A percentile compares a stretch with the other conserved stretches of the same genome.
Evolutionary conservation across 2,329 filamentous ascomycete species (phyloP).

Genomic region (Cercospora sesami): DNA sequence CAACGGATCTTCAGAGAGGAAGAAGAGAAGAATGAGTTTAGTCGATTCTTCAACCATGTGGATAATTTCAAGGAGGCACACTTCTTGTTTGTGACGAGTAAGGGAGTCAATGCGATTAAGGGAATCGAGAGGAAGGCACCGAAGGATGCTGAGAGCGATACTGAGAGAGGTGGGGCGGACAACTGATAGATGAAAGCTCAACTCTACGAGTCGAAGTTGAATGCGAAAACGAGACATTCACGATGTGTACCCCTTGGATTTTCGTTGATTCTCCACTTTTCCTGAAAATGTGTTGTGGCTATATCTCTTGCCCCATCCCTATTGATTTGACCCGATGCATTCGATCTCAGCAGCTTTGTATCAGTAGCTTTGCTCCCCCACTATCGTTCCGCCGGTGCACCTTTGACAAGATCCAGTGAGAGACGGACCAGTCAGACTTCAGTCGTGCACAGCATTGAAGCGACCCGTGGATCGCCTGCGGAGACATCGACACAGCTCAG

Average conservation of each 20-base stretch:
- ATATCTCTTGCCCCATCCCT: background rate
- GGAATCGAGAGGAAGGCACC: constrained; percentile 26
- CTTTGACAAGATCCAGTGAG: background rate
- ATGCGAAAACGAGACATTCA: background rate
- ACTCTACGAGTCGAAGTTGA: background rate
- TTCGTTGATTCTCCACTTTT: background rate
- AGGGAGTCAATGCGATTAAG: constrained; percentile 48
- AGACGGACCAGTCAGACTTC: background rate
- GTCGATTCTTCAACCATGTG: constrained; percentile 52
- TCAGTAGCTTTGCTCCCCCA: background rate
- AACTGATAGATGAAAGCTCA: background rate
- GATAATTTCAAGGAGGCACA: constrained; percentile 53
- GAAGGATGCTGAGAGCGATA: constrained; percentile 12
- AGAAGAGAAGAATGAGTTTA: constrained; percentile 72
- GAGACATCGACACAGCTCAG: background rate
- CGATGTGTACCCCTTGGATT: background rate
- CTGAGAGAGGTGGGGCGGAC: constrained; percentile 2
- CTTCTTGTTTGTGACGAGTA: constrained; percentile 54
- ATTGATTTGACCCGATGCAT: background rate
- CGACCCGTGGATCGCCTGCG: background rate
- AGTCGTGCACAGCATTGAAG: background rate
- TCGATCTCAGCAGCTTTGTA: background rate
- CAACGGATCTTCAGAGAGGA: constrained; percentile 87
- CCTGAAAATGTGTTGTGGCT: background rate
- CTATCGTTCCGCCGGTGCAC: background rate